Evolutionary conservation across 192 early-diverging fungal genomes (phyloP), one percentile per base, ranked within the genome.

Genomic region (Chytriomyces hyalinus): DNA sequence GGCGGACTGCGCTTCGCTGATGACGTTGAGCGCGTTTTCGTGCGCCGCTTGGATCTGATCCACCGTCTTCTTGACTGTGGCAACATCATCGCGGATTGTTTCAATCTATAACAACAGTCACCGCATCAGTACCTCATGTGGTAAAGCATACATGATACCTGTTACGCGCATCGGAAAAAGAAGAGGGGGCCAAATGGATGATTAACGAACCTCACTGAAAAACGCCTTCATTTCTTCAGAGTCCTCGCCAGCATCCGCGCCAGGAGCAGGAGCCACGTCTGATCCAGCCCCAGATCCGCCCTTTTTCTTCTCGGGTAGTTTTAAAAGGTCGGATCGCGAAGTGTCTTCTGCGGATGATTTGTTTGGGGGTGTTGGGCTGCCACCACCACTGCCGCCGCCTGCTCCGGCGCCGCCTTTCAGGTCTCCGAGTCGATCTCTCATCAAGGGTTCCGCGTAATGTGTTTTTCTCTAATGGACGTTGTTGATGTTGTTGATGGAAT

Each of bases 1-100:
- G 5, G 80, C 77, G 49, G 47, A 75, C 77, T 89, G 81, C 49
- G 87, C 76, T 67, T 89, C 87, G 49, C 73, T 79, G 48, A 85
- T 87, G 8, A 78, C 81, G 68, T 88, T 89, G 59, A 89, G 53
- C 6, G 85, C 80, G 63, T 82, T 82, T 61, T 89, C 79, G 68
- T 89, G 87, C 46, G 85, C 72, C 10, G 45, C 15, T 51, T 82
- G 76, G 61, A 89, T 89, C 50, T 81, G 72, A 24, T 84, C 82
- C 45, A 89, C 76, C 43, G 66, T 80, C 6, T 66, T 70, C 61
- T 83, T 84, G 10, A 87, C 73, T 6, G 67, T 43, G 11, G 80
- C 77, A 15, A 89, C 84, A n/a, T 80, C 53, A 28, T 85, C 84
- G 6, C 80, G 78, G 57, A 87, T 80, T 6, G 68, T 49, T 15